Evolutionary conservation across 2,329 filamentous ascomycete genomes (phyloP), one percentile per base, ranked within the genome.

Genomic region (Mycogone perniciosa): DNA sequence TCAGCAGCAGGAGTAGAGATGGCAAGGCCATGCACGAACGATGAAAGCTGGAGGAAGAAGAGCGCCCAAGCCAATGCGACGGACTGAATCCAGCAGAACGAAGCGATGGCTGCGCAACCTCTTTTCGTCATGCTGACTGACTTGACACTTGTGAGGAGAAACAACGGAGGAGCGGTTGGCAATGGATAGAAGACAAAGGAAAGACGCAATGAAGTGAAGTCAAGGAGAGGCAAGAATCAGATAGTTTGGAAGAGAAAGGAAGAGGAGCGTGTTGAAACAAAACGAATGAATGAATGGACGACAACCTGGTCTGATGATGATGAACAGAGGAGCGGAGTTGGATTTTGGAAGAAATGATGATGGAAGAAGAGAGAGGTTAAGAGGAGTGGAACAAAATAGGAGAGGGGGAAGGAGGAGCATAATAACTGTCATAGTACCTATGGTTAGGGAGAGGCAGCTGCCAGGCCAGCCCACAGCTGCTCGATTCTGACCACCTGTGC

Each of bases 1-100:
- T 63, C 64, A 52, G 53, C 13, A 31, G 52, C 38, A 46, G 41
- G 41, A 7, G 55, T 45, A 31, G 56, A 44, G 31, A 52, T 53
- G 41, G 46, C 54, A 26, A 56, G 52, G 26, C 59, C 54, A 47
- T 53, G 50, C 11, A 56, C 53, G 42, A 58, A 50, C 47, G 44
- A 41, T 7, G 58, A 46, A 48, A 56, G 40, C 33, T 62, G 51
- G 37, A 57, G 42, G n/a, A 65, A 34, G 40, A 65, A 45, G 38
- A 57, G 29, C 11, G 53, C 29, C 55, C 55, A 59, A 29, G 52
- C 40, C 56, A 57, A 58, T 38, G 44, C 43, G 29, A 34, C 26
- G 11, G 40, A 29, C 35, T 47, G 26, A 4, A 13, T 13, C 48
- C 52, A 44, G 45, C 31, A 6, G 4, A 9, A 50, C 11, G 43